Evolutionary conservation across 306 rosid species (phyloP).

Genomic region (Quercus suber): DNA sequence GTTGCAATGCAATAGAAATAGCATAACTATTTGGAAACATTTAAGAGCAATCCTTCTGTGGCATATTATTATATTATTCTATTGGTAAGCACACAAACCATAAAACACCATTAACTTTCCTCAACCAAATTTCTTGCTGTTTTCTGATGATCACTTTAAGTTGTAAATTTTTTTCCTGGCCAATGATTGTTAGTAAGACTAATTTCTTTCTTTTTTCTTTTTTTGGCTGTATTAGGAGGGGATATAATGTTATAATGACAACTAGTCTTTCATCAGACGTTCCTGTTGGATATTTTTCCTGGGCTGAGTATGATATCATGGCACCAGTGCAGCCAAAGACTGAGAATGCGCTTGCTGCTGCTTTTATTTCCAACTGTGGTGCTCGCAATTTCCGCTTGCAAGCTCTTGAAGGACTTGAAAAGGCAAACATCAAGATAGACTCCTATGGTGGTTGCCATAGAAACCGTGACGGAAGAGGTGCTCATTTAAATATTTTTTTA

Average conservation of each 20-base stretch:
- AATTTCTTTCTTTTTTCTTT: conserved; percentile 20
- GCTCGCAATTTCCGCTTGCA: conserved; percentile 92
- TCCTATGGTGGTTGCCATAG: conserved; percentile 95
- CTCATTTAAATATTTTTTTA: background rate
- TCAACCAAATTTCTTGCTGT: conserved; percentile 4
- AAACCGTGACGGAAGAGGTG: conserved; percentile 80
- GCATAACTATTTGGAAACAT: background rate
- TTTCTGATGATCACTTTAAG: background rate
- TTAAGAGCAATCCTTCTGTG: background rate
- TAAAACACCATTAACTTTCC: background rate
- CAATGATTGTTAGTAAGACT: conserved; percentile 20
- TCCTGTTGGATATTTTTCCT: conserved; percentile 97
- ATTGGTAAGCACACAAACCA: background rate
- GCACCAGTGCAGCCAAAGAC: conserved; percentile 79
- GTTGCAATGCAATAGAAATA: background rate
- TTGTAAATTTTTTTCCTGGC: background rate
- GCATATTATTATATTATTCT: background rate
- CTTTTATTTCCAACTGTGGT: conserved; percentile 96
- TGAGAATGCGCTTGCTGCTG: conserved; percentile 89
- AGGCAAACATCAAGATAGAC: conserved; percentile 53
- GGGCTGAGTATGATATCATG: conserved; percentile 99
- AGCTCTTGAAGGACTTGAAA: conserved; percentile 93
- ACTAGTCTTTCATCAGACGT: conserved; percentile 98
- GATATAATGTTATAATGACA: conserved; percentile 82
- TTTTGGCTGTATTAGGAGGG: conserved; percentile 54